Percentiles rank a stretch among this genome's conserved stretches.
These are phyloP conservation scores for Grifola frondosa DNA, from an alignment of 1,284 basidiomycete genomes.

Conservation along the genomic window DNA sequence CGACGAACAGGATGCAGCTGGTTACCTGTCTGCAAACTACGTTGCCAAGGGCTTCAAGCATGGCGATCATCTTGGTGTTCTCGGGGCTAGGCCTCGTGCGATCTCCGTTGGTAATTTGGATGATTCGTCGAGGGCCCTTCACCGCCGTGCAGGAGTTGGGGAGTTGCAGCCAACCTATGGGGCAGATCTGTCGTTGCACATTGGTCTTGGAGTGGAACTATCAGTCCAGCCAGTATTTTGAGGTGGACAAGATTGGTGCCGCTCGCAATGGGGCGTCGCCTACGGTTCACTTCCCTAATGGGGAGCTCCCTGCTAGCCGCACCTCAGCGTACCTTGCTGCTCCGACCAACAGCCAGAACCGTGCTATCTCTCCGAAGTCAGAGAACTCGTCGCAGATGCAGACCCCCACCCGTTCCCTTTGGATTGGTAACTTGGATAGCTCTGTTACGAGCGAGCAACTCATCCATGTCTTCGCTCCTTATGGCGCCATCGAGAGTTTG, in stretches of 20 bases:
- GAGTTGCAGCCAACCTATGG: constrained; percentile 59
- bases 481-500: constrained; percentile 95
- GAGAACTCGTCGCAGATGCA: constrained; percentile 75
- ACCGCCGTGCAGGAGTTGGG: constrained; percentile 61
- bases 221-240: constrained; percentile 55
- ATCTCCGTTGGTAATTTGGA: constrained; percentile 92
- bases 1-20: constrained; percentile 49
- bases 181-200: constrained; percentile 47
- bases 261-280: constrained; percentile 50
- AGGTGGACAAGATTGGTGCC: constrained; percentile 52
- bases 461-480: constrained; percentile 91
- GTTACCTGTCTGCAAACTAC: constrained; percentile 55
- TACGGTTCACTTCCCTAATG: constrained; percentile 69
- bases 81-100: constrained; percentile 72
- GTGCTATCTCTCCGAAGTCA: constrained; percentile 76
- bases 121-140: constrained; percentile 57
- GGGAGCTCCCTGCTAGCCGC: constrained; percentile 53
- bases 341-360: constrained; percentile 56
- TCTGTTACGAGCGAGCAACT: constrained; percentile 93
- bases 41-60: constrained; percentile 74
- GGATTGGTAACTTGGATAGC: constrained; percentile 97
- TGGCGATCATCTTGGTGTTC: constrained; percentile 58
- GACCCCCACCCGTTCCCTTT: constrained; percentile 91
- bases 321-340: constrained; percentile 67
- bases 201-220: constrained; percentile 39